These are phyloP conservation scores for Heteromeles arbutifolia DNA, from an alignment of 306 rosid species.

Conservation along the genomic window DNA sequence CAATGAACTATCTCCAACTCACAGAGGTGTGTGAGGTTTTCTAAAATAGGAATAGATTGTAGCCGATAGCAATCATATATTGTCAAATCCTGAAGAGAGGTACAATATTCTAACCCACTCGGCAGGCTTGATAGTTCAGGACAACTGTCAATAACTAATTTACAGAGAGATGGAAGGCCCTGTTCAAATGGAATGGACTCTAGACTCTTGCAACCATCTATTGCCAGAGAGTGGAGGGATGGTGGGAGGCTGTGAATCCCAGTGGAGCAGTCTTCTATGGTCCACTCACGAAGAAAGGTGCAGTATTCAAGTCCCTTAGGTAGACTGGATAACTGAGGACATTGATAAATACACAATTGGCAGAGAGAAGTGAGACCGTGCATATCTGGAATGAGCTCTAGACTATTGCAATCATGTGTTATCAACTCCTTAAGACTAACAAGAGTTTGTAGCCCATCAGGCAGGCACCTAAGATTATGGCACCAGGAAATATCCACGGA, in stretches of 20 bases:
- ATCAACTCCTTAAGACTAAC: fast-evolving
- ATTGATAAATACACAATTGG: fast-evolving
- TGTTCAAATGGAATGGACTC: neutral
- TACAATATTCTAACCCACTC: too few species aligned
- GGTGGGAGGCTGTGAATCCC: too few species aligned
- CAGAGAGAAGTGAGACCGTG: too few species aligned
- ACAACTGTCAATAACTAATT: neutral
- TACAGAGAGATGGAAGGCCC: neutral
- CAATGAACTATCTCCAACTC: fast-evolving
- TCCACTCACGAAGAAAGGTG: too few species aligned
- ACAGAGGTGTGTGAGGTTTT: neutral
- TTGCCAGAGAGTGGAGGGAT: too few species aligned
- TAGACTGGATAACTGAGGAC: too few species aligned
- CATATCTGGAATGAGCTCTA: neutral
- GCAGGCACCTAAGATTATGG: neutral
- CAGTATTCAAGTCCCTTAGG: too few species aligned
- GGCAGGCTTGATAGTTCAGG: neutral
- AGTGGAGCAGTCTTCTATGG: too few species aligned
- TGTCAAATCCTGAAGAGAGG: neutral
- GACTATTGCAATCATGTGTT: fast-evolving
- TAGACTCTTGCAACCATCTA: too few species aligned
- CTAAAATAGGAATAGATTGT: neutral
- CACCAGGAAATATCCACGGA: fast-evolving
- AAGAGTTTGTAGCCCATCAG: neutral
- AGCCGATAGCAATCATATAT: too few species aligned